Evolutionary conservation across 768 basidiomycete genomes (phyloP), one percentile per base, ranked within the genome.

Genomic region (Calvatia gigantea): DNA sequence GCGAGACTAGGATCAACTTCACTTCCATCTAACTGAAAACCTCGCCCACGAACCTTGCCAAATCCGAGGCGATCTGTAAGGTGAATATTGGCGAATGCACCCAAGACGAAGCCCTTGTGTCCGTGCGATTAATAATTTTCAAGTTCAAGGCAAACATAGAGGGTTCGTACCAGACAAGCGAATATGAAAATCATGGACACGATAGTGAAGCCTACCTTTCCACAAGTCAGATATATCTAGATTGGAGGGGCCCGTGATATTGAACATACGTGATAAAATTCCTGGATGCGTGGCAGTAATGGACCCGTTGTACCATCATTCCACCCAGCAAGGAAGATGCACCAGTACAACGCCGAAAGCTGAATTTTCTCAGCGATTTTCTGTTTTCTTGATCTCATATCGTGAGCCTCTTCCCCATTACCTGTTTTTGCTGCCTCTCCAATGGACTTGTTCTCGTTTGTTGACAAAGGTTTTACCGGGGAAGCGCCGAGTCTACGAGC

Each of bases 231-330:
- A 17, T 28, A 44, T 8, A 11, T 35, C 9, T 21, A n/a, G 32
- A 31, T 57, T 19, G 17, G 23, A 15, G 28, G 25, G 29, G 11
- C 21, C 4, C 9, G 21, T 21, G n/a, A 39, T 12, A 25, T 44
- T 19, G 33, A 35, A 51, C 64, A 79, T 80, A 61, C 78, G 70
- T 44, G 57, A 59, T 71, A 90, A 72, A 61, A 76, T 5, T 68
- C 66, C 65, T 88, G 89, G 43, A 93, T 84, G 9, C 82, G 75
- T 1, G 88, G 90, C 4, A 93, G 67, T 15, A 94, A 69, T 1
- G 91, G 89, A 1, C 91, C 91, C 15, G 81, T 81, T 0, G 84
- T 78, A 8, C 84, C 85, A 66, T 91, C 90, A 61, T 86, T 89
- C 88, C 89, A 92, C 12, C 91, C 91, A 14, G 76, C 76, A 2